phyloP scores from a whole-genome alignment of 345 rosid genomes.

The Punica granatum region DNA sequence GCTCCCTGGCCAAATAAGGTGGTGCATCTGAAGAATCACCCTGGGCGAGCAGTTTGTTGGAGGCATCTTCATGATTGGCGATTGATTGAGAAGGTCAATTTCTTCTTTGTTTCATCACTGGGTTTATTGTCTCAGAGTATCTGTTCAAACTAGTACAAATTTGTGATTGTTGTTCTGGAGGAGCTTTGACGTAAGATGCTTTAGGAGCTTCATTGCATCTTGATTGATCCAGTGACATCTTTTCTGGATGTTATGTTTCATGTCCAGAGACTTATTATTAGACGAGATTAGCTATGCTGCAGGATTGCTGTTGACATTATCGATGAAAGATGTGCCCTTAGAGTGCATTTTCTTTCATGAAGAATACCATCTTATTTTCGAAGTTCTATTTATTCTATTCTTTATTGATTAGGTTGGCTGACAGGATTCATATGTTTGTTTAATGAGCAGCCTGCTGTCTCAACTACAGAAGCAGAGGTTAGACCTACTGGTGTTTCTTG shows the following conservation, averaged over 20 bases:
- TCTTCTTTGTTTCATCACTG: constrained; percentile 39
- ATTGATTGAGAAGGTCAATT: constrained; percentile 62
- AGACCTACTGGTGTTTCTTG: constrained; percentile 19
- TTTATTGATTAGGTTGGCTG: constrained; percentile 61
- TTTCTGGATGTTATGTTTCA: neutral
- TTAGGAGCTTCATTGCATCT: neutral
- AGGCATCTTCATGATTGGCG: constrained; percentile 77
- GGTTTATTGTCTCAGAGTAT: neutral
- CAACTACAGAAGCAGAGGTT: constrained; percentile 66
- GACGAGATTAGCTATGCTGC: neutral
- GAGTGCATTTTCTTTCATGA: neutral
- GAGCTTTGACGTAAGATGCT: neutral
- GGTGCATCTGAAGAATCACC: constrained; percentile 46
- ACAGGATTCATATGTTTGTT: constrained; percentile 62
- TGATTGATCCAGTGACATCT: neutral
- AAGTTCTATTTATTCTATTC: constrained; percentile 26
- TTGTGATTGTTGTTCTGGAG: neutral
- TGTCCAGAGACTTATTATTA: neutral
- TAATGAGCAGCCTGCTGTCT: constrained; percentile 70
- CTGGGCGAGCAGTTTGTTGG: constrained; percentile 80
- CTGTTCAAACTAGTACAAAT: neutral
- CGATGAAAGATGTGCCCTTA: neutral
- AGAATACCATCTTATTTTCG: constrained; percentile 1
- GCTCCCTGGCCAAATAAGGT: constrained; percentile 72
- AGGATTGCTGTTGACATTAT: neutral